Evolutionary conservation across 768 basidiomycete genomes (phyloP).

Genomic region (Xerocomellus intermedius): DNA sequence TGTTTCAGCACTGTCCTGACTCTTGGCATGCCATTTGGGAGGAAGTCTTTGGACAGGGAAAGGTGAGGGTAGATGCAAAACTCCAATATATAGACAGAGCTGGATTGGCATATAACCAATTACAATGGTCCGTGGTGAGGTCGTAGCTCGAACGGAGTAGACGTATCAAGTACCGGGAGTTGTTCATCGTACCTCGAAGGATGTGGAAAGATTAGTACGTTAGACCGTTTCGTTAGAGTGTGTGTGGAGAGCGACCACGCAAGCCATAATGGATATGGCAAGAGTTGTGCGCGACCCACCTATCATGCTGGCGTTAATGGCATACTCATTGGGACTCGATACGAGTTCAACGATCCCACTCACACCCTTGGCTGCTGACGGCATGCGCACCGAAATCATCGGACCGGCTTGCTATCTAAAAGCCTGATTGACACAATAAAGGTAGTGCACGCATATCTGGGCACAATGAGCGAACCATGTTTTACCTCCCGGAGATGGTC

Average conservation of each 20-base stretch:
- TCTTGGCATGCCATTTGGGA: constrained; percentile 40
- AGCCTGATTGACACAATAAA: not conserved
- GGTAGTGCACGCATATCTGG: not conserved
- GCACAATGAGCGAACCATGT: not conserved
- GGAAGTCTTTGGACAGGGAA: constrained; percentile 29
- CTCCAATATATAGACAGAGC: not conserved
- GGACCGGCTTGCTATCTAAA: not conserved
- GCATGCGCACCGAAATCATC: not conserved
- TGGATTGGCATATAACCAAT: not conserved
- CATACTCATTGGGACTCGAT: not conserved
- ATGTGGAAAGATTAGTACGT: too few relatives aligned
- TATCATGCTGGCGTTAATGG: not conserved
- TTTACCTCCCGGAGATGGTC: too few relatives aligned
- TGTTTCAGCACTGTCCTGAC: constrained; percentile 8
- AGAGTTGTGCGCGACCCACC: not conserved
- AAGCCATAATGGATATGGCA: too few relatives aligned
- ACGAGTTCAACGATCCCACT: too few relatives aligned
- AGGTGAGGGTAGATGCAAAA: constrained; percentile 5
- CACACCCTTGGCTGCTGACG: not conserved
- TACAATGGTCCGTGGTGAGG: constrained; percentile 28
- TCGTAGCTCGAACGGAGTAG: constrained; percentile 3
- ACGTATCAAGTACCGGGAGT: too few relatives aligned
- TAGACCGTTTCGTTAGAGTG: too few relatives aligned
- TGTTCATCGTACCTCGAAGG: too few relatives aligned
- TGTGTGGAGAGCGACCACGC: too few relatives aligned